Evolutionary conservation across 2,329 filamentous ascomycete genomes (phyloP).

Genomic region (Metarhizium robertsii): DNA sequence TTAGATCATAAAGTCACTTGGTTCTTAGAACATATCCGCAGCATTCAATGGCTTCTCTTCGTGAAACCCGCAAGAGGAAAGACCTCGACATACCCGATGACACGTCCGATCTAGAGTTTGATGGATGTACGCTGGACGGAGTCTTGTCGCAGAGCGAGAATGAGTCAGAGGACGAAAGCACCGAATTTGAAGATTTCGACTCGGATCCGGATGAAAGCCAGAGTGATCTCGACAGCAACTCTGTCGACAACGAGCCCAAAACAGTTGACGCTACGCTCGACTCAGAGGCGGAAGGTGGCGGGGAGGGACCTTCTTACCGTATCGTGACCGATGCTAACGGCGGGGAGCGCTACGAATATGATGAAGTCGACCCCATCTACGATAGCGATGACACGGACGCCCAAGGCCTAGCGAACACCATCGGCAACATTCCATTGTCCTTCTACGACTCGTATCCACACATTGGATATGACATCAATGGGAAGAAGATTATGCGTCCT

Average conservation of each 20-base stretch:
- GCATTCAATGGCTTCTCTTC: constrained; percentile 10
- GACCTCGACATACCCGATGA: constrained; percentile 45
- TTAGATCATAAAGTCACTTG: background rate
- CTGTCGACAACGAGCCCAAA: background rate
- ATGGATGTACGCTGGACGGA: constrained; percentile 42
- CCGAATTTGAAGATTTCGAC: constrained; percentile 8
- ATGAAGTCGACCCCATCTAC: constrained; percentile 88
- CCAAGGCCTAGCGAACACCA: constrained; percentile 73
- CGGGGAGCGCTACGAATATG: constrained; percentile 81
- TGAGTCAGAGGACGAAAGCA: constrained; percentile 17
- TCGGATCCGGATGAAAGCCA: constrained; percentile 1
- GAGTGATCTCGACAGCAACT: constrained; percentile 4
- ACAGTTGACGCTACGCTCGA: background rate
- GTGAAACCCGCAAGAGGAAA: constrained; percentile 51
- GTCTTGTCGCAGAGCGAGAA: constrained; percentile 43
- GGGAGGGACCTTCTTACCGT: constrained; percentile 15
- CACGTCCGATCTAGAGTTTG: constrained; percentile 44
- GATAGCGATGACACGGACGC: constrained; percentile 92
- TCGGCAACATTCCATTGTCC: constrained; percentile 84
- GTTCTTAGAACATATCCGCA: constrained; percentile 9
- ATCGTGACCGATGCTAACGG: constrained; percentile 81
- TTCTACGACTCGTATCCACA: constrained; percentile 98
- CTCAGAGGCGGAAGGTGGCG: background rate
- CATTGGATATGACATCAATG: constrained; percentile 98
- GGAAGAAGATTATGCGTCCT: constrained; percentile 93